Evolutionary conservation across 768 basidiomycete genomes (phyloP).

Genomic region (Cystoderma amianthinum): DNA sequence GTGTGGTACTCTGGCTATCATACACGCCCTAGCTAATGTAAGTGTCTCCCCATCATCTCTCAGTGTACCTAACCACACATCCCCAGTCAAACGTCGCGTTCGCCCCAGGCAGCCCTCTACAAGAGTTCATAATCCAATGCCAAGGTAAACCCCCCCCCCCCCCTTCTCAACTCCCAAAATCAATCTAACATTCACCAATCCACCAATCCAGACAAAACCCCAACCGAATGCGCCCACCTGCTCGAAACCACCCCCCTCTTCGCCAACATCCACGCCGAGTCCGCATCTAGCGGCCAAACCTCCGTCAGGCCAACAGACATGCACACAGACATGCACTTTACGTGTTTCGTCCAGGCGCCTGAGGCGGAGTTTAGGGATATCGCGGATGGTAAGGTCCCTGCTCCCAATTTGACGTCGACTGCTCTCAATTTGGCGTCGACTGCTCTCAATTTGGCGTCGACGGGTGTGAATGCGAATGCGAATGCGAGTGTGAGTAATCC

Average conservation of each 20-base stretch:
- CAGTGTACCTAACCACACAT: not conserved
- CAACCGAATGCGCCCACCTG: conserved; percentile 65
- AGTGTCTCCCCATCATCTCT: conserved; percentile 10
- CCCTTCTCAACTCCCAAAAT: too few species aligned
- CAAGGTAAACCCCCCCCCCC: conserved; percentile 31
- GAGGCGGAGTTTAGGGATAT: conserved; percentile 25
- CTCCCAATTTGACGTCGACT: conserved; percentile 2
- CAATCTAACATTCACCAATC: not conserved
- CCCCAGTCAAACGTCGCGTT: conserved; percentile 51
- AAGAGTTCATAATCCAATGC: conserved; percentile 60
- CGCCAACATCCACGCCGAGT: conserved; percentile 66
- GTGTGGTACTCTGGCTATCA: conserved; percentile 82
- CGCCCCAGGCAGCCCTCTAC: conserved; percentile 49
- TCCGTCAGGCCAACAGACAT: conserved; percentile 47
- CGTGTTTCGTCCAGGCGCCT: conserved; percentile 75
- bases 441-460: not conserved
- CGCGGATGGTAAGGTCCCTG: conserved; percentile 13
- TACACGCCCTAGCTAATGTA: conserved; percentile 82
- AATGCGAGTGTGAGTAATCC: not conserved
- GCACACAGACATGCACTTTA: conserved; percentile 80
- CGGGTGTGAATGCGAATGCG: not conserved
- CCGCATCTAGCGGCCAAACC: conserved; percentile 66
- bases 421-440: conserved; percentile 1
- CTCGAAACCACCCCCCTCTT: conserved; percentile 77
- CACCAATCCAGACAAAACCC: conserved; percentile 53